Evolutionary conservation across 2,329 filamentous ascomycete species (phyloP).

Genomic region (Aspergillus eucalypticola): DNA sequence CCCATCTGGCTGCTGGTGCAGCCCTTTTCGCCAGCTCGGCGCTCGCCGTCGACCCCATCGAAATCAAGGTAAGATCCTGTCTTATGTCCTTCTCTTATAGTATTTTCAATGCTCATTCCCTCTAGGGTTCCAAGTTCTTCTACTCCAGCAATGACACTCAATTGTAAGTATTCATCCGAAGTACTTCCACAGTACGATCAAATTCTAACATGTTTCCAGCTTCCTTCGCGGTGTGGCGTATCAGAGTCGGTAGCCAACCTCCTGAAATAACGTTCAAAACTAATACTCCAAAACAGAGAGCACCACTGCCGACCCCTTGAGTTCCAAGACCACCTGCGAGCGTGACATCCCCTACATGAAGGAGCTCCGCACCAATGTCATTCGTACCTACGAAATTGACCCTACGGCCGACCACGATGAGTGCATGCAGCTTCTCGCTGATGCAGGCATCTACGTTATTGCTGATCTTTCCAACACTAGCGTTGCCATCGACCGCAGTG

Average conservation of each 20-base stretch:
- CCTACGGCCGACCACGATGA: slow-evolving; percentile 71
- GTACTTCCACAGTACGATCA: neutral
- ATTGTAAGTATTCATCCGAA: slow-evolving; percentile 45
- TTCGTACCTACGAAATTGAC: slow-evolving; percentile 91
- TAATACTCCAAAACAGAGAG: slow-evolving; percentile 39
- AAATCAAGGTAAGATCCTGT: slow-evolving; percentile 48
- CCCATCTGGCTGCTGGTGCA: slow-evolving; percentile 19
- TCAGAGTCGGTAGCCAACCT: slow-evolving; percentile 54
- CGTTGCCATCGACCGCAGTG: slow-evolving; percentile 79
- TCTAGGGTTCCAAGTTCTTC: slow-evolving; percentile 75
- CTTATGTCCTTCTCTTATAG: neutral
- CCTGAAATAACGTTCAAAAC: neutral
- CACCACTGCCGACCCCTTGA: slow-evolving; percentile 76
- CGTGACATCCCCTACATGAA: slow-evolving; percentile 80
- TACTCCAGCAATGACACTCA: slow-evolving; percentile 74
- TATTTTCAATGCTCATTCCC: slow-evolving; percentile 32
- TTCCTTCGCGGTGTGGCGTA: slow-evolving; percentile 92
- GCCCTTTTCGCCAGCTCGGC: slow-evolving; percentile 48
- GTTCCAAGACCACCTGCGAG: slow-evolving; percentile 68
- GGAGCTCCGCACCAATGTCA: slow-evolving; percentile 80
- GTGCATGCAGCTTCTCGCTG: slow-evolving; percentile 80
- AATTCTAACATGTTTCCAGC: slow-evolving; percentile 23
- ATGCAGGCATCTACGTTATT: slow-evolving; percentile 89
- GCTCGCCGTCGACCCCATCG: slow-evolving; percentile 56
- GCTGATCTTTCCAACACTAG: slow-evolving; percentile 81